Evolutionary conservation across 352 stramenopile species (phyloP).

Genomic region (Globisporangium cederbergense): DNA sequence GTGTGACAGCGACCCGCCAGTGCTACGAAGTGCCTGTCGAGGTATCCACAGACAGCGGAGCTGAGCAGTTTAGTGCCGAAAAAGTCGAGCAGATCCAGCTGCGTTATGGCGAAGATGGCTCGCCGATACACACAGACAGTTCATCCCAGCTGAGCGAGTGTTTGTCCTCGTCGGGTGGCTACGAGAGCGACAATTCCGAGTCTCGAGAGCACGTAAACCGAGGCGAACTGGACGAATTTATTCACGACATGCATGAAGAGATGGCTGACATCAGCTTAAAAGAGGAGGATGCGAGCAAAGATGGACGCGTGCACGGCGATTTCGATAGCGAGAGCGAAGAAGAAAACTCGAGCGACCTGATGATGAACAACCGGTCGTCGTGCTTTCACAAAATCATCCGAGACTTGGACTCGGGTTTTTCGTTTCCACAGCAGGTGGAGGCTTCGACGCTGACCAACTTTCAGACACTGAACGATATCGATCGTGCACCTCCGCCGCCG

Average conservation of each 20-base stretch:
- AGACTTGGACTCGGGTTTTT: conserved; percentile 52
- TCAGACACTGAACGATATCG: conserved; percentile 10
- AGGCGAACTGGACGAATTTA: conserved; percentile 27
- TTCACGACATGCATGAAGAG: conserved; percentile 22
- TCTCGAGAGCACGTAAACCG: conserved; percentile 17
- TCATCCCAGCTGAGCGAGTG: conserved; percentile 26
- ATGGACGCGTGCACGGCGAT: conserved; percentile 11
- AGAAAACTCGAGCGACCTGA: conserved; percentile 12
- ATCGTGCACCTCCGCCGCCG: neutral
- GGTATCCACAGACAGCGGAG: neutral
- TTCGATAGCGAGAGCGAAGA: conserved; percentile 24
- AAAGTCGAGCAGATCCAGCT: conserved; percentile 5
- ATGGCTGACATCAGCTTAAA: neutral
- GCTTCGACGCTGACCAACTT: conserved; percentile 25
- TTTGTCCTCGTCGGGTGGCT: conserved; percentile 24
- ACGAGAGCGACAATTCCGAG: conserved; percentile 26
- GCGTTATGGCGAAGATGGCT: conserved; percentile 17
- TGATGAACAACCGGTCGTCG: conserved; percentile 17
- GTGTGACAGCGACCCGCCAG: conserved; percentile 52
- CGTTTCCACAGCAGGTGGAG: conserved; percentile 45
- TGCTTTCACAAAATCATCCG: conserved; percentile 51
- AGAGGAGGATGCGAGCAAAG: neutral
- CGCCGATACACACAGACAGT: conserved; percentile 26
- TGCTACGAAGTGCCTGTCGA: conserved; percentile 40
- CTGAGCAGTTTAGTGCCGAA: conserved; percentile 7